Base-by-base conservation (phyloP, 495 filamentous ascomycete species). In the Penicillium turbatum region DNA sequence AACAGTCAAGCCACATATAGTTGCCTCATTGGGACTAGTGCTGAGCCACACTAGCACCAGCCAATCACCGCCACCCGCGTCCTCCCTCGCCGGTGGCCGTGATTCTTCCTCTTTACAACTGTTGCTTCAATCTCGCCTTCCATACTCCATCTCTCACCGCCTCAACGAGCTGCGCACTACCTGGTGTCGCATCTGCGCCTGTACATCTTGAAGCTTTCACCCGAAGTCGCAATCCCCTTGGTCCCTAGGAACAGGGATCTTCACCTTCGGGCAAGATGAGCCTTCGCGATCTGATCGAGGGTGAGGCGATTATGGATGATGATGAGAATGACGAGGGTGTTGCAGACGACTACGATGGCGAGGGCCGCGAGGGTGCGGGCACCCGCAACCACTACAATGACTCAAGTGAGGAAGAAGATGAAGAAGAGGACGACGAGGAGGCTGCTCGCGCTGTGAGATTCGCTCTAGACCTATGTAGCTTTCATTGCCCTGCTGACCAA, bases 391-490 rank as follows among this genome's bases (percentile, higher is more conserved):
- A 77, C 55, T 72, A 76, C 53, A 82, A 91, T 62, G 92, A 97
- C 70, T 95, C 89, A 17, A 95, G 89, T 57, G 92, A 96, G 54
- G 93, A 98, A 63, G 93, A 97, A 41, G 93, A 97, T 11, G 93
- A 97, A 27, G 92, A 96, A 54, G 92, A 98, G 30, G 93, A 97
- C 59, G 89, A 91, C 57, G 87, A 89, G 61, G 87, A 92, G 59
- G 86, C 89, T 58, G 84, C 81, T 49, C 69, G 76, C 58, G 72
- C 69, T 15, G 79, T 82, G 63, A 56, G 73, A 24, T 24, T 24
- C 21, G 2, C 68, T 42, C 42, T 1, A 44, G 29, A 44, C 34
- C 17, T 29, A n/a, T 31, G 30, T 45, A 36, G 58, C 41, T 7
- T 44, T 47, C 0, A 16, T 36, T 15, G 21, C 13, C 17, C 6